Base-by-base conservation (phyloP, 768 basidiomycete species). In the Leucosporidium yakuticum region DNA sequence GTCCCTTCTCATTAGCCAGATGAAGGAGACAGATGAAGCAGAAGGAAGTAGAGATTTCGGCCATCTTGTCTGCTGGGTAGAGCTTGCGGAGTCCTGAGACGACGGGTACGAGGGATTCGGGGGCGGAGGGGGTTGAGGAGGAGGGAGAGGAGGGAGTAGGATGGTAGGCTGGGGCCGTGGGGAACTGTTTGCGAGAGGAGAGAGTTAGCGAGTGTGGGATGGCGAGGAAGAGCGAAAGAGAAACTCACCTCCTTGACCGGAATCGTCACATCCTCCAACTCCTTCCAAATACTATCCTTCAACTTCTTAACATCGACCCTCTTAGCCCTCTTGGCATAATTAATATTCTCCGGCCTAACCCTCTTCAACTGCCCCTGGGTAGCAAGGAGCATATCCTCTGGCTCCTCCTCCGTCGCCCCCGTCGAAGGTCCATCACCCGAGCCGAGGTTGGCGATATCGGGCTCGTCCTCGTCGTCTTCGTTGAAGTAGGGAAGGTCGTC, bases 1-100 rank as follows among this genome's bases (percentile, higher is more conserved):
- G 82, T 2, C 95, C 96, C 75, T 91, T 89, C 80, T 98, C 96
- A 77, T 99, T 98, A 23, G 95, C 95, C 54, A 98, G 80, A 81
- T 98, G 96, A 23, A 99, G 81, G 31, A 98, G 81, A 76, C 96
- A 98, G 78, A 98, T 99, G 82, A 98, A 99, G 78, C 95, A 98
- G 86, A 95, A 98, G 71, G 91, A 95, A 2, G 96, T 98, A 78
- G 93, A 96, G 77, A 98, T 96, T 71, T 99, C 96, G 50, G 88
- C 88, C 88, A 98, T 89, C 81, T 95, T 97, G 53, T 97, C 94
- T 67, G 81, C 80, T 0, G 95, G 92, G 78, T 98, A 98, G 9
- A 88, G 85, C 61, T 80, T 83, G 73, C 89, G 86, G 44, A 99
- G 83, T 23, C 86, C 86, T 2, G 86, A 83, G 73, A 98, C 90